A percentile compares a stretch with the other conserved stretches of the same genome.
Conservation (phyloP, 2,329 filamentous ascomycete species). For the Pseudogymnoascus sp. region DNA sequence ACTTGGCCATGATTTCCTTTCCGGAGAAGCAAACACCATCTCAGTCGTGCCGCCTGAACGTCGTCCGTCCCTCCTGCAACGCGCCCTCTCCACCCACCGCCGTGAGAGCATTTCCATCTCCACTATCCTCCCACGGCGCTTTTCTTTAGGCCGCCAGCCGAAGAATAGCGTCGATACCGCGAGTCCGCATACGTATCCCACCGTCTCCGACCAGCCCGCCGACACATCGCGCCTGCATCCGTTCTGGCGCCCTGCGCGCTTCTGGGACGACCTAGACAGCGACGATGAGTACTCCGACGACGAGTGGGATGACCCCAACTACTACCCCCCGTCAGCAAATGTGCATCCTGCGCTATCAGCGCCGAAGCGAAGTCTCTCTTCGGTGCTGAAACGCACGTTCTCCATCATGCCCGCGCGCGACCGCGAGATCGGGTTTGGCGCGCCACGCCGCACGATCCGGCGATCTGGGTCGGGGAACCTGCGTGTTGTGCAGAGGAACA, state of each 20-base stretch:
- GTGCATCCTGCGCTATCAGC: constrained; percentile 28
- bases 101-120: constrained; percentile 38
- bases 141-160: constrained; percentile 42
- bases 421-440: constrained; percentile 11
- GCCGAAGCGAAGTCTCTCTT: constrained; percentile 40
- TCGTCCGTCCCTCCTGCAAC: constrained; percentile 43
- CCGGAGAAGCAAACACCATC: constrained; percentile 27
- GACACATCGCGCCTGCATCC: constrained; percentile 51
- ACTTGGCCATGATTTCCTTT: constrained; percentile 44
- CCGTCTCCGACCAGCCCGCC: constrained; percentile 36
- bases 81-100: constrained; percentile 34
- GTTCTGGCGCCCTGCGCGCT: constrained; percentile 50
- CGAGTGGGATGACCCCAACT: constrained; percentile 12
- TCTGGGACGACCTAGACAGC: constrained; percentile 32
- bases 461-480: constrained; percentile 52
- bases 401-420: constrained; percentile 47
- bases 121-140: constrained; percentile 40
- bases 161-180: constrained; percentile 11
- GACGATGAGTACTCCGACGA: constrained; percentile 24
- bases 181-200: constrained; percentile 31
- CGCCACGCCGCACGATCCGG: constrained; percentile 46
- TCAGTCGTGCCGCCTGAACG: constrained; percentile 37
- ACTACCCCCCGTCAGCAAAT: neutral
- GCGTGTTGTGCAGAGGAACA: constrained; percentile 47
- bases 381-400: constrained; percentile 42